Evolutionary conservation across 805 yeast species (phyloP), one percentile per base, ranked within the genome.

Genomic region (Candida cerambycidarum): DNA sequence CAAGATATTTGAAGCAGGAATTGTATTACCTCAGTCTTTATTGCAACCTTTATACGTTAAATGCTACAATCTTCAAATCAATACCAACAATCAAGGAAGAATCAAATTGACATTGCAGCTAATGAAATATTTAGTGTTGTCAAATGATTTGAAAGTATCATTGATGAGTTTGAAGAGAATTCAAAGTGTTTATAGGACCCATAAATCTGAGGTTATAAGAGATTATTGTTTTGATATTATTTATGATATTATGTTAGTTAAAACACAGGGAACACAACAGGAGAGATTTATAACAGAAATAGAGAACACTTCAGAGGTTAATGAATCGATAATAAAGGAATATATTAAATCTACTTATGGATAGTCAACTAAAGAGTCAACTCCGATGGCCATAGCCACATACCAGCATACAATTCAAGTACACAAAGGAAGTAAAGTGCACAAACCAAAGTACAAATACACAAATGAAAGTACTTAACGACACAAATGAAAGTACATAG

Each of bases 21-120:
- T 64, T 2, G 34, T 30, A 6, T 42, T 69, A n/a, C 75, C 76
- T 0, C 42, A 31, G 1, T 63, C 65, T 32, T 53, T 57, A 18
- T 52, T 59, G 14, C 53, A 63, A 28, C 60, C 67, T 1, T 56
- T 81, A 4, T 77, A 66, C 34, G 65, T 76, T 1, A 61, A 80
- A 23, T 59, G 76, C 4, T 80, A 71, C 62, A 83, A 83, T 53
- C 57, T 80, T 25, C 83, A 82, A 41, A 61, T 83, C 25, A 74
- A 73, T 44, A 75, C 79, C 1, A 55, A 67, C 4, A 70, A 68
- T 39, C 34, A 64, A 6, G 43, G 58, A 0, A 57, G 80, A 32
- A 46, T 79, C 1, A 50, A 58, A 0, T 51, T 66, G 11, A 72
- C 75, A 0, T 54, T 80, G 4, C 60, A 65, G 39, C 47, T 79